phyloP scores from a whole-genome alignment of 2,329 filamentous ascomycete genomes.

The Epichloe gansuensis region DNA sequence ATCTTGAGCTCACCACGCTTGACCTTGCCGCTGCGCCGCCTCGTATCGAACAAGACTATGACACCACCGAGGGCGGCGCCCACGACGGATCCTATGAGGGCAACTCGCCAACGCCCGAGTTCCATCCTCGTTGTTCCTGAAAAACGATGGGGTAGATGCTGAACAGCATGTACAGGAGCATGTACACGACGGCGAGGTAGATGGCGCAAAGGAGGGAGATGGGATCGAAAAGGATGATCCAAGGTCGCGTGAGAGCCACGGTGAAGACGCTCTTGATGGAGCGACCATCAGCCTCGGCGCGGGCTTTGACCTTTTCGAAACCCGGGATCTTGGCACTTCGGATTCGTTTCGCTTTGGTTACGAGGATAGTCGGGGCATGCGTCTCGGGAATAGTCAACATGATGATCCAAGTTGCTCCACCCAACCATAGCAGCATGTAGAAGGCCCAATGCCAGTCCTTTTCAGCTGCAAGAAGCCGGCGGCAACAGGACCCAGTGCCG shows the following conservation, averaged over 20 bases:
- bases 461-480: constrained; percentile 45
- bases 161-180: constrained; percentile 45
- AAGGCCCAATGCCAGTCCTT: constrained; percentile 43
- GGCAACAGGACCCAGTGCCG: constrained; percentile 40
- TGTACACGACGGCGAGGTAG: constrained; percentile 41
- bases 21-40: constrained; percentile 24
- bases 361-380: constrained; percentile 35
- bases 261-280: constrained; percentile 34
- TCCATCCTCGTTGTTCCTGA: constrained; percentile 40
- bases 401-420: constrained; percentile 24
- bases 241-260: constrained; percentile 39
- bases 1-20: constrained; percentile 21
- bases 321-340: constrained; percentile 34
- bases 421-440: constrained; percentile 34
- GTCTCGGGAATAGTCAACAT: constrained; percentile 51
- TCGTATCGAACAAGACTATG: constrained; percentile 29
- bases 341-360: constrained; percentile 41
- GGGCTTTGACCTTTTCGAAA: constrained; percentile 38
- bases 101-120: constrained; percentile 37
- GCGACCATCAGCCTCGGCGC: constrained; percentile 32
- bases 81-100: constrained; percentile 38
- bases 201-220: constrained; percentile 40
- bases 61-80: constrained; percentile 33
- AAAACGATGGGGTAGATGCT: constrained; percentile 45
- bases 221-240: constrained; percentile 40